A percentile compares a stretch with the other conserved stretches of the same genome.
Evolutionary conservation across 345 rosid genomes (phyloP).

Genomic region (Moricandia arvensis): DNA sequence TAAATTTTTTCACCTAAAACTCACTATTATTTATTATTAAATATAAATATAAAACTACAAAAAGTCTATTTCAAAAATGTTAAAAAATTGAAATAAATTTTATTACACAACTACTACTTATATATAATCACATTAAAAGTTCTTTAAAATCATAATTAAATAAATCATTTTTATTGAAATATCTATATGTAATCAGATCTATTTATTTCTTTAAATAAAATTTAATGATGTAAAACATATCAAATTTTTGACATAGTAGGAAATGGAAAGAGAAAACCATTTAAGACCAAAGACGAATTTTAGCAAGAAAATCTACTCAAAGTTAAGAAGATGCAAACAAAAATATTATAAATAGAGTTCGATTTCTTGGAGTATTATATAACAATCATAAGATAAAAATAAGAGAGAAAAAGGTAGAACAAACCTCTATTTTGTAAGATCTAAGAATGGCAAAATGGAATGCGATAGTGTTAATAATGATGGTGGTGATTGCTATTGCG

Average conservation of each 20-base stretch:
- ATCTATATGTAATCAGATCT: neutral
- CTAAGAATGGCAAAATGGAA: conserved; percentile 19
- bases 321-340: neutral
- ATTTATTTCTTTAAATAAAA: neutral
- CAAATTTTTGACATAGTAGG: neutral
- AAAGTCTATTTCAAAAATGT: neutral
- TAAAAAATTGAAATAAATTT: neutral
- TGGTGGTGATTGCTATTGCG: neutral
- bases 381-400: neutral
- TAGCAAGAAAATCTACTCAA: neutral
- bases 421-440: neutral
- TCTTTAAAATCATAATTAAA: neutral
- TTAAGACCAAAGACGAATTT: neutral
- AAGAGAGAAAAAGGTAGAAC: neutral
- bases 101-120: neutral
- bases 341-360: conserved; percentile 21
- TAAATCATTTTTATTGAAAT: neutral
- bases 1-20: too few species aligned
- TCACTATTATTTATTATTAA: too few species aligned
- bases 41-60: neutral
- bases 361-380: neutral
- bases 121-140: neutral
- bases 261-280: neutral
- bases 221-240: neutral
- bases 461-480: conserved; percentile 7